Evolutionary conservation across 2,329 filamentous ascomycete genomes (phyloP).

Genomic region (Aureobasidium namibiae): DNA sequence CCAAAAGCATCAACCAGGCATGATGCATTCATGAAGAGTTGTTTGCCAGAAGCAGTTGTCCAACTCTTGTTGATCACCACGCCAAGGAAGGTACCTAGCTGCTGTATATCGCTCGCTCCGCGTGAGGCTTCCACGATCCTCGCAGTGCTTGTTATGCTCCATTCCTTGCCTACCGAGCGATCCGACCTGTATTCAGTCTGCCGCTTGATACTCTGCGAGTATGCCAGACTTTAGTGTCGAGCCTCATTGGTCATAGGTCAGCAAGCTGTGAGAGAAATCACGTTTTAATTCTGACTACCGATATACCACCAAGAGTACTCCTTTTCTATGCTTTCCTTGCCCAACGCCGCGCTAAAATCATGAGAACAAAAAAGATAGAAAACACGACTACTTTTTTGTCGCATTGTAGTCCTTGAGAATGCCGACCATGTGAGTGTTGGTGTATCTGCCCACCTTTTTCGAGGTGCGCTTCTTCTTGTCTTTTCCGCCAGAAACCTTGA

Average conservation of each 20-base stretch:
- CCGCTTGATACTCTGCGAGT: not conserved
- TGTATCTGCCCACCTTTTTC: slow-evolving; percentile 68
- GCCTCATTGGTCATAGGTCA: not conserved
- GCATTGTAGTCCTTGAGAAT: slow-evolving; percentile 65
- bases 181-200: too few species aligned
- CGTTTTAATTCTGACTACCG: too few species aligned
- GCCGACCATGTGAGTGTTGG: slow-evolving; percentile 78
- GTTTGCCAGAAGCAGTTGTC: too few species aligned
- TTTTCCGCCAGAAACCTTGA: slow-evolving; percentile 43
- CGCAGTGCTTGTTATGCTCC: too few species aligned
- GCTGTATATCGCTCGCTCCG: too few species aligned
- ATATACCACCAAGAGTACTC: not conserved
- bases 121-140: too few species aligned
- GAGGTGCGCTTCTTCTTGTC: slow-evolving; percentile 70
- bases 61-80: too few species aligned
- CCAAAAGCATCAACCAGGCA: not conserved
- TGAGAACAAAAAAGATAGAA: not conserved
- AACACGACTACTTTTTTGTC: slow-evolving; percentile 13
- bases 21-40: not conserved
- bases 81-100: too few species aligned
- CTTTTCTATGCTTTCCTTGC: not conserved
- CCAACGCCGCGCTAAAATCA: slow-evolving; percentile 13
- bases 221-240: not conserved
- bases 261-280: not conserved
- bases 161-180: too few species aligned